Conservation (phyloP, 2,329 filamentous ascomycete species). For the Colletotrichum trifolii region DNA sequence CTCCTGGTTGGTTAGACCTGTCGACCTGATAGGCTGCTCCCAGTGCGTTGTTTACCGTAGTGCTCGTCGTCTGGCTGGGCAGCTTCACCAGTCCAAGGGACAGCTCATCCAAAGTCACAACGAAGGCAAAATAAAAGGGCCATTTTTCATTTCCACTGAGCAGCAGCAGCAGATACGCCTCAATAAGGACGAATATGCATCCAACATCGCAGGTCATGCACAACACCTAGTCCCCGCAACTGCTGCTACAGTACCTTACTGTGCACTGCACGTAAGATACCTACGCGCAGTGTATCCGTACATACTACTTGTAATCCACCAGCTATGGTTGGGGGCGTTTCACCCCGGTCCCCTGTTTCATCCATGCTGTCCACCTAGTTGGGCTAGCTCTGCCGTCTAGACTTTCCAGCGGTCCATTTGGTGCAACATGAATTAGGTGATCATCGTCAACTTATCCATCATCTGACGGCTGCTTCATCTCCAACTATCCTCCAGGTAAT, state of each 20-base stretch:
- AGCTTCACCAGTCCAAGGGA: too few species aligned
- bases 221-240: slow-evolving; percentile 12
- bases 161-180: slow-evolving; percentile 5
- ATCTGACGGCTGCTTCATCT: background rate
- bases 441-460: background rate
- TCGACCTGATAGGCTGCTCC: too few species aligned
- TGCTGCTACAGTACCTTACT: background rate
- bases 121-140: slow-evolving; percentile 10
- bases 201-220: slow-evolving; percentile 32
- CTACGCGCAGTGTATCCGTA: slow-evolving; percentile 1
- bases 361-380: slow-evolving; percentile 8
- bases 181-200: slow-evolving; percentile 26
- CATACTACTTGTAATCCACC: background rate
- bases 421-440: background rate
- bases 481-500: too few species aligned
- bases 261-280: background rate
- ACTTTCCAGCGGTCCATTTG: background rate
- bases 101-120: background rate
- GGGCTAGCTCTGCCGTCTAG: slow-evolving; percentile 23
- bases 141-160: background rate
- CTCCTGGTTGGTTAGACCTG: too few species aligned
- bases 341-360: slow-evolving; percentile 26
- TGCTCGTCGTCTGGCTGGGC: too few species aligned
- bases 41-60: too few species aligned
- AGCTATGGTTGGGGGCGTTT: slow-evolving; percentile 25